These are phyloP conservation scores for Phytophthora lateralis DNA, from an alignment of 352 stramenopile species.

Conservation along the genomic window DNA sequence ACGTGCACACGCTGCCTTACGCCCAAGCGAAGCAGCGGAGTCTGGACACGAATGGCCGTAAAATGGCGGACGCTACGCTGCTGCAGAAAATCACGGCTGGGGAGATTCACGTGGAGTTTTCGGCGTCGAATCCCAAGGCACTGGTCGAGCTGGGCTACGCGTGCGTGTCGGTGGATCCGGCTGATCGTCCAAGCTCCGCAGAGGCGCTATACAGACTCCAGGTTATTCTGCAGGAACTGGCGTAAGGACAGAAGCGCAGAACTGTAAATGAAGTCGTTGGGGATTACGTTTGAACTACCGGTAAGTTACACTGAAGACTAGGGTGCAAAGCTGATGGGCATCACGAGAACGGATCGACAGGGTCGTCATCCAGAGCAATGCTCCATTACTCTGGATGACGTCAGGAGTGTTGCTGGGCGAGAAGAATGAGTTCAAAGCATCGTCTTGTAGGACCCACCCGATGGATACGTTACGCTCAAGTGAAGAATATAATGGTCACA, in stretches of 20 bases:
- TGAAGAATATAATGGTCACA: background rate
- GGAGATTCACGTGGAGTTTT: conserved; percentile 21
- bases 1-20: conserved; percentile 51
- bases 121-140: conserved; percentile 10
- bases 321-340: background rate
- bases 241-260: background rate
- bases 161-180: conserved; percentile 29
- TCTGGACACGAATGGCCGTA: conserved; percentile 3
- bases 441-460: background rate
- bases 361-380: too few relatives aligned
- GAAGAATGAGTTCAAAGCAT: background rate
- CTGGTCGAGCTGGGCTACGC: conserved; percentile 17
- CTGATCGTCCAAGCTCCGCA: conserved; percentile 20
- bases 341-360: background rate
- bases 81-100: conserved; percentile 26
- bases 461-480: background rate
- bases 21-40: conserved; percentile 39
- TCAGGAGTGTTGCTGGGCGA: background rate
- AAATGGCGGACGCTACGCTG: conserved; percentile 14
- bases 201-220: conserved; percentile 33
- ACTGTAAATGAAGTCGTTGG: background rate
- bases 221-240: conserved; percentile 5
- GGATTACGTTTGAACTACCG: too few relatives aligned
- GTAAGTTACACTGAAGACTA: too few relatives aligned
- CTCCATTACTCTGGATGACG: background rate